A percentile compares a stretch with the other conserved stretches of the same genome.
Conservation (phyloP, 78 protist genomes). For the Pigoraptor vietnamica region DNA sequence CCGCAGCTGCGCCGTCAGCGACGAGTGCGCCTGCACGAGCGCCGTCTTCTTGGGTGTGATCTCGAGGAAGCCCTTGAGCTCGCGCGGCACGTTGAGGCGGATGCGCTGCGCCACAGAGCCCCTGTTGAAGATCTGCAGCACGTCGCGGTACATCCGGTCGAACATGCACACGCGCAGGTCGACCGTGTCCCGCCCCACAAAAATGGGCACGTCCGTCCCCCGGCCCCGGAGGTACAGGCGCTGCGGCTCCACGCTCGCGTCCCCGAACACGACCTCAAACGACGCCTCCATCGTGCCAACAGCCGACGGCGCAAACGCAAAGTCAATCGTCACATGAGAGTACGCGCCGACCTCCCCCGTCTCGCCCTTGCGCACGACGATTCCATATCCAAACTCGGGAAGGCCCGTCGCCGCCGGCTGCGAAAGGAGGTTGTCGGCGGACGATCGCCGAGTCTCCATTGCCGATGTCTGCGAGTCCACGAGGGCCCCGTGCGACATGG, state of each 20-base stretch:
- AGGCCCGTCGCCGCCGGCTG: neutral
- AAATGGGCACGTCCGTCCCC: neutral
- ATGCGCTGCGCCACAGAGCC: neutral
- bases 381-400: neutral
- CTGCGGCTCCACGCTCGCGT: neutral
- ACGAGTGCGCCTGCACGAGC: neutral
- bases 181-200: neutral
- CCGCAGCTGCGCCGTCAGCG: neutral
- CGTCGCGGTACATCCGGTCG: neutral
- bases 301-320: neutral
- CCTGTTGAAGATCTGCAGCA: neutral
- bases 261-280: neutral
- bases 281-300: neutral
- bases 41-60: neutral
- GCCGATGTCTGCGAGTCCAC: no score
- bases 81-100: neutral
- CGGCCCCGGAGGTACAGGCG: neutral
- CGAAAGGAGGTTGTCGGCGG: neutral
- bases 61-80: neutral
- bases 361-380: neutral
- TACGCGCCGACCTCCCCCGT: neutral
- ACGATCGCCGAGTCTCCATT: neutral
- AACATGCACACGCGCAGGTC: neutral
- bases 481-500: neutral
- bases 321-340: neutral